These are phyloP conservation scores for Raffaelea ambrosiae DNA, from an alignment of 2,329 filamentous ascomycete genomes.

Conservation along the genomic window DNA sequence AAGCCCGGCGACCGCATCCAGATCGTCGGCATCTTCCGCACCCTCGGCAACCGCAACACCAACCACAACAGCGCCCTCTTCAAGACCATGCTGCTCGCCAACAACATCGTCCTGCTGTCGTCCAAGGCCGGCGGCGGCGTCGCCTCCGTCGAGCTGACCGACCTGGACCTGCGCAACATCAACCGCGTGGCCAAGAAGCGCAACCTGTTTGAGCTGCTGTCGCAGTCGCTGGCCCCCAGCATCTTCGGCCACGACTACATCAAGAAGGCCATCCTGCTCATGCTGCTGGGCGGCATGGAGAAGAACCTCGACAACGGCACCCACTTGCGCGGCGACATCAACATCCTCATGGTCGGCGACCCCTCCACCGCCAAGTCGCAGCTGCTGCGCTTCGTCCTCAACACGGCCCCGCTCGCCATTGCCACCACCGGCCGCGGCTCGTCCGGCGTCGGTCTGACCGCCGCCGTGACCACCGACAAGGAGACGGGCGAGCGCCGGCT, in stretches of 20 bases:
- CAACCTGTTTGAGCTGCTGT: slow-evolving; percentile 84
- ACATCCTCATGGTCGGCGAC: slow-evolving; percentile 98
- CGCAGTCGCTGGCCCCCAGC: slow-evolving; percentile 89
- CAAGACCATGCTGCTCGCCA: slow-evolving; percentile 87
- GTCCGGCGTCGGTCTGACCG: slow-evolving; percentile 94
- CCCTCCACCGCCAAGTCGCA: slow-evolving; percentile 99
- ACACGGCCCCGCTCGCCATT: slow-evolving; percentile 92
- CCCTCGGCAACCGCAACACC: slow-evolving; percentile 88
- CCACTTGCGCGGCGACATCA: slow-evolving; percentile 96
- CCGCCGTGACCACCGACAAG: slow-evolving; percentile 92
- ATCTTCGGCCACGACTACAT: slow-evolving; percentile 97
- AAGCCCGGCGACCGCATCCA: slow-evolving; percentile 96
- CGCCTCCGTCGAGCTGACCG: slow-evolving; percentile 84
- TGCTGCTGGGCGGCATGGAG: slow-evolving; percentile 92
- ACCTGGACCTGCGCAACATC: slow-evolving; percentile 96
- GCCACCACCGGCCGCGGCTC: slow-evolving; percentile 95
- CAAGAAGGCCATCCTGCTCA: slow-evolving; percentile 93
- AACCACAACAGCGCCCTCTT: slow-evolving; percentile 87
- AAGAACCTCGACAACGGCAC: slow-evolving; percentile 98
- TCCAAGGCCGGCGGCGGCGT: slow-evolving; percentile 95
- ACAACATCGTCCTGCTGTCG: slow-evolving; percentile 88
- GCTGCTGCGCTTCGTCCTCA: slow-evolving; percentile 89
- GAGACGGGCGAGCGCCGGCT: slow-evolving; percentile 92
- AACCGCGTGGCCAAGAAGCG: slow-evolving; percentile 95
- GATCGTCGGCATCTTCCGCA: slow-evolving; percentile 91